Evolutionary conservation across 2,329 filamentous ascomycete species (phyloP), one percentile per base, ranked within the genome.

Genomic region (Alternaria conjuncta): DNA sequence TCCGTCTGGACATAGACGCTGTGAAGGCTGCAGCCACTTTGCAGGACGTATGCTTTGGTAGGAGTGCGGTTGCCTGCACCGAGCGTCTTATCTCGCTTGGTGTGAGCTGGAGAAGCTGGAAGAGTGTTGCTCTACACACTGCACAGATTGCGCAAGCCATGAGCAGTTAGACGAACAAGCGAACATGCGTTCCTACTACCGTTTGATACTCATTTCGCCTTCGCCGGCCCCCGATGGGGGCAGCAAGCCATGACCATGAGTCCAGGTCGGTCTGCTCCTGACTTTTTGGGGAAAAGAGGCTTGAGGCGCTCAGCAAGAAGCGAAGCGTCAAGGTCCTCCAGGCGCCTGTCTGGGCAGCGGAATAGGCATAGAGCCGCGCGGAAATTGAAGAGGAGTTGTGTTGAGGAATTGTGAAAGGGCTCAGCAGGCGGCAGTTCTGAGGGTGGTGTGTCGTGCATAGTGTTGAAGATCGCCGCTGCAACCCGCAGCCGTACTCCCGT

Each of bases 11-110:
- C 54, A 57, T 62, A 49, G 55, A 32, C 45, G 18, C 25, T 12
- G 30, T 23, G 43, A 50, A 36, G 59, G 12, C 55, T 53, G 23
- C 51, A 63, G 60, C 62, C 63, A 64, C 63, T 70, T 70, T 57
- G 68, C 63, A 65, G 63, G 46, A 60, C 56, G 53, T 60, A 60
- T 68, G 68, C 67, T 60, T 45, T 73, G 64, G 66, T 68, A 65
- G 69, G 61, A 60, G 56, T 53, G 63, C 65, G 55, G 54, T 41
- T 28, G 32, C 21, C 20, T 57, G 49, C 51, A 43, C 36, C 57
- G 63, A 68, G 71, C 71, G 69, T 70, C 63, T 71, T 67, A 73
- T 75, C 72, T 76, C 74, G 72, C 72, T 75, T 65, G 57, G 15
- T 46, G 32, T 63, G 46, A 59, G 51, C 36, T 54, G 49, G 51